phyloP scores from a whole-genome alignment of 73 alveolate genomes.

The Paramecium biaurelia region DNA sequence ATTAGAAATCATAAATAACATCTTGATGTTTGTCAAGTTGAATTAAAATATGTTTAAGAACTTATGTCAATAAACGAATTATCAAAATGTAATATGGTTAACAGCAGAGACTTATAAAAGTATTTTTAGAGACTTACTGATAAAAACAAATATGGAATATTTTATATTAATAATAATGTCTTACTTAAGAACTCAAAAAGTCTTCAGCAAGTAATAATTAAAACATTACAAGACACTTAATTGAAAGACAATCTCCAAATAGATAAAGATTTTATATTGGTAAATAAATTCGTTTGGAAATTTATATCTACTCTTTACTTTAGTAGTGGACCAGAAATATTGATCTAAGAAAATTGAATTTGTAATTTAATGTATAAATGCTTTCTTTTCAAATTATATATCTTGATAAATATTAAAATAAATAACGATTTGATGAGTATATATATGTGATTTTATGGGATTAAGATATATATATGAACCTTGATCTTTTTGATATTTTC shows the following conservation, averaged over 20 bases:
- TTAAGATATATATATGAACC: too few relatives aligned
- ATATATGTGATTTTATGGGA: neutral
- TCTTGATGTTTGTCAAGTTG: neutral
- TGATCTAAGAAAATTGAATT: neutral
- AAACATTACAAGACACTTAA: neutral
- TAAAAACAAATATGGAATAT: neutral
- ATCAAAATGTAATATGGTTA: neutral
- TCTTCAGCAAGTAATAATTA: neutral
- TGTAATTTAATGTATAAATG: neutral
- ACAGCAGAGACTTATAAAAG: neutral
- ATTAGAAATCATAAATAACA: neutral
- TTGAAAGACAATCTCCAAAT: neutral
- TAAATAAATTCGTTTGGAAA: neutral
- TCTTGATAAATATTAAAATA: neutral
- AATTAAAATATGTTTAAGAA: neutral
- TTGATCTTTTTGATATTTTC: neutral
- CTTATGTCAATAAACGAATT: neutral
- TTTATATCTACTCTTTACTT: neutral
- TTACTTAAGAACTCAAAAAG: neutral
- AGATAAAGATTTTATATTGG: neutral
- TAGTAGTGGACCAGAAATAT: slow-evolving; percentile 22
- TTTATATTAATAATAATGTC: neutral
- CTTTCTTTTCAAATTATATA: neutral
- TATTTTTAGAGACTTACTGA: slow-evolving; percentile 5
- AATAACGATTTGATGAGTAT: neutral